Conservation (phyloP, 768 basidiomycete genomes). For the Hygrophoropsis aurantiaca region DNA sequence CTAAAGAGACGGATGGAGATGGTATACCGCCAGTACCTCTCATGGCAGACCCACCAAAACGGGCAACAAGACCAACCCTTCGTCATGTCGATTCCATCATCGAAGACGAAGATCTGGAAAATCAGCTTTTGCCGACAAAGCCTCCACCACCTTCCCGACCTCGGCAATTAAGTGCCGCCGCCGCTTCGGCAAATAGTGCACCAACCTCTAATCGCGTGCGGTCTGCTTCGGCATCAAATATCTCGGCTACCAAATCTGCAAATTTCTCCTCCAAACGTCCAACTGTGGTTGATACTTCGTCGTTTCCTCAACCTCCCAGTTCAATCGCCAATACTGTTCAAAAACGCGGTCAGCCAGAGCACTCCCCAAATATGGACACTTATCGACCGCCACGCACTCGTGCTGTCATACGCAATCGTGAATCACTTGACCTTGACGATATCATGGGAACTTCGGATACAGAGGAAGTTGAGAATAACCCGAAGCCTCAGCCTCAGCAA, state of each 20-base stretch:
- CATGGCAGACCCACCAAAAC: slow-evolving; percentile 23
- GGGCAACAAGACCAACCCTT: slow-evolving; percentile 36
- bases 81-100: slow-evolving; percentile 62
- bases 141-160: slow-evolving; percentile 38
- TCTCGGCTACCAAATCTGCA: slow-evolving; percentile 12
- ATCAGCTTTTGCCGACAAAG: slow-evolving; percentile 27
- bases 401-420: slow-evolving; percentile 53
- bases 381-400: slow-evolving; percentile 36
- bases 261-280: slow-evolving; percentile 22
- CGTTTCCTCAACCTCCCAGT: slow-evolving; percentile 27
- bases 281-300: slow-evolving; percentile 27
- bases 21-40: slow-evolving; percentile 13
- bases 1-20: slow-evolving; percentile 22
- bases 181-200: slow-evolving; percentile 32
- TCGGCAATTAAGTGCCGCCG: slow-evolving; percentile 47
- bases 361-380: slow-evolving; percentile 28
- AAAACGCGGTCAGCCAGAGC: slow-evolving; percentile 19
- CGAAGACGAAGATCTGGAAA: slow-evolving; percentile 58
- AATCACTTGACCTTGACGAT: slow-evolving; percentile 75
- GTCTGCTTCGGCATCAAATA: slow-evolving; percentile 33
- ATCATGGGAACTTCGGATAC: slow-evolving; percentile 70
- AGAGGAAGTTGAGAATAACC: slow-evolving; percentile 38
- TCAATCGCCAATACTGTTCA: slow-evolving; percentile 19
- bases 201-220: slow-evolving; percentile 25
- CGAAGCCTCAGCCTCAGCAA: slow-evolving; percentile 47